Conservation (phyloP, 306 rosid species). For the Quercus variabilis region DNA sequence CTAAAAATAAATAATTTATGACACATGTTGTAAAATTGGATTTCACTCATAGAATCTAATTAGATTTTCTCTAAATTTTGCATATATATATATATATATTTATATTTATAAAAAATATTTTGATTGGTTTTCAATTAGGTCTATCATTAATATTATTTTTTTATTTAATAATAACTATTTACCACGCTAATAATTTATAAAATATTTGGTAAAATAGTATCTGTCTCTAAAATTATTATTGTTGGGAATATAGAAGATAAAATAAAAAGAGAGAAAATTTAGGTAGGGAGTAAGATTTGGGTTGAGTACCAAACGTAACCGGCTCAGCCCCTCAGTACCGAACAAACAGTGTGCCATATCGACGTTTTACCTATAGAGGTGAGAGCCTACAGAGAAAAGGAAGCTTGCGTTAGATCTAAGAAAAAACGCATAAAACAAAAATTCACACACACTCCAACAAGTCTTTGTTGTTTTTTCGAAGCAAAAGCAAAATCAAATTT, state of each 20-base stretch:
- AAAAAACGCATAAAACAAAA: neutral
- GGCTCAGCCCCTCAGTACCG: too few species aligned
- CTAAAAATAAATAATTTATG: too few species aligned
- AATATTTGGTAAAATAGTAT: too few species aligned
- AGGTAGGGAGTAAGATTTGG: too few species aligned
- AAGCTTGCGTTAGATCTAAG: slow-evolving; percentile 46
- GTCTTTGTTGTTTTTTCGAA: neutral
- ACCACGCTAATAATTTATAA: rapidly evolving
- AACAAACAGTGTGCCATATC: neutral
- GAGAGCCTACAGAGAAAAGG: neutral
- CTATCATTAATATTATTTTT: rapidly evolving
- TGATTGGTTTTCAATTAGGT: rapidly evolving
- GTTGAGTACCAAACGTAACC: too few species aligned
- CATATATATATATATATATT: too few species aligned
- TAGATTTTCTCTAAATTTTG: too few species aligned
- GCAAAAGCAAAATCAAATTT: neutral
- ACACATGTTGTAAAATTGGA: too few species aligned
- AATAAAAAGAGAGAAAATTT: too few species aligned
- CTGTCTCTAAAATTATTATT: rapidly evolving
- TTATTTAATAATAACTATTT: rapidly evolving
- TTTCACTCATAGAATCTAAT: too few species aligned
- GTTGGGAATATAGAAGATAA: too few species aligned
- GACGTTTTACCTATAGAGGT: slow-evolving; percentile 12
- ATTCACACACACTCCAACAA: neutral
- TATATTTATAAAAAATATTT: too few species aligned